Evolutionary conservation across 345 rosid genomes (phyloP), one percentile per base, ranked within the genome.

Genomic region (Murraya paniculata): DNA sequence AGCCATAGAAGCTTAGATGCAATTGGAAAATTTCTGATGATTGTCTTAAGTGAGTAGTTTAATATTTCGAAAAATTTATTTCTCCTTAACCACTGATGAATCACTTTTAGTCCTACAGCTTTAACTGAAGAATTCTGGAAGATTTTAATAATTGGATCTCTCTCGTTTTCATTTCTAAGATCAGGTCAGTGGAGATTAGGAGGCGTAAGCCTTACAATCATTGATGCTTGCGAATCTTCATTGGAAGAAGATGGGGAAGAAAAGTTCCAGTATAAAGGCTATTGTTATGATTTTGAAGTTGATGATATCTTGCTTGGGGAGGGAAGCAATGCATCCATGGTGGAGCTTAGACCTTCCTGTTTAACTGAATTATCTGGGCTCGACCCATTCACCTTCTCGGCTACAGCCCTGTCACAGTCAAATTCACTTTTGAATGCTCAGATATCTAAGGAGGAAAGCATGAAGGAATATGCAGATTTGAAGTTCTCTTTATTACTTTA

Each of bases 151-250:
- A 79, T 62, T 33, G 68, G 59, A 56, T 28, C 35, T 68, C 38
- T 64, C 16, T 60, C 25, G 31, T 28, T 64, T 77, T n/a, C 22
- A 50, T 81, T 81, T 76, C 80, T 27, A 82, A 80, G 85, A 79
- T 85, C 90, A 95, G 97, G 99, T 75, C 99, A 90, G 79, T 95
- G 98, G 99, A 95, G 98, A 85, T 74, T 92, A 73, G 92, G 87
- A 59, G 83, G 89, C 58, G 83, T 84, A 66, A 86, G 81, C 81
- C 73, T 91, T 45, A 74, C 82, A 45, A 84, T 92, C 18, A 68
- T 87, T 50, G 48, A 77, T 81, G 78, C 80, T 70, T 60, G 24
- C 18, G 78, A 82, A 81, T 64, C 79, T 80, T 70, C 83, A 9
- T 10, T 1, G 10, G 83, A 80, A 75, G 85, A 59, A 78, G 81